Base-by-base conservation (phyloP, 2,329 filamentous ascomycete genomes). In the Aspergillus neoniger region DNA sequence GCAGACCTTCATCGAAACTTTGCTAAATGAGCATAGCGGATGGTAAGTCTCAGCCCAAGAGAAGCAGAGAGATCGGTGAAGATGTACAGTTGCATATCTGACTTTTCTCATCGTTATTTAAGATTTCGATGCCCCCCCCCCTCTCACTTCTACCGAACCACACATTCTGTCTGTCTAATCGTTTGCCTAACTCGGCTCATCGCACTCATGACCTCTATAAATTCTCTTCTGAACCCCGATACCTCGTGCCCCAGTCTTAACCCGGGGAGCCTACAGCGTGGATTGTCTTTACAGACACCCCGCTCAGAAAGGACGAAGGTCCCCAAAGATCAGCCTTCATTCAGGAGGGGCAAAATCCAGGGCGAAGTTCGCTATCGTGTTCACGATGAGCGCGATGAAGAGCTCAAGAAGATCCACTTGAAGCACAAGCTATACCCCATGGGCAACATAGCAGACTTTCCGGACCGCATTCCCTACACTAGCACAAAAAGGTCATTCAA, bases 191-290 rank as follows among this genome's bases (percentile, higher is more conserved):
- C 4, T 21, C 19, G n/a, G n/a, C 19, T 15, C 14, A 19, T n/a
- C 17, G 48, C 30, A 59, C 63, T 62, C 5, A 90, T 90, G 88
- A 75, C 88, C 62, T 86, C 88, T 51, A 81, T 90, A 65, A 81
- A 85, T 39, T 87, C 85, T 65, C 81, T 91, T 69, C 83, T 90
- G 71, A 91, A 90, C 72, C 88, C 88, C 67, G 75, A 80, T 55
- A 79, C 74, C 71, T 75, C 69, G 17, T 66, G 76, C 72, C 73
- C 77, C 71, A 70, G 41, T 14, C 41, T 77, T 78, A 66, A 78
- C 74, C 65, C 77, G 75, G 71, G 81, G 73, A 74, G 75, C 79
- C 10, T 19, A 14, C 19, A 23, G 67, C 73, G 64, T 36, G 32
- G 12, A 36, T 69, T 62, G 65, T 70, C 59, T 63, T 68, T 60